phyloP scores from a whole-genome alignment of 2,329 filamentous ascomycete species.

The Fusarium pseudonygamai region DNA sequence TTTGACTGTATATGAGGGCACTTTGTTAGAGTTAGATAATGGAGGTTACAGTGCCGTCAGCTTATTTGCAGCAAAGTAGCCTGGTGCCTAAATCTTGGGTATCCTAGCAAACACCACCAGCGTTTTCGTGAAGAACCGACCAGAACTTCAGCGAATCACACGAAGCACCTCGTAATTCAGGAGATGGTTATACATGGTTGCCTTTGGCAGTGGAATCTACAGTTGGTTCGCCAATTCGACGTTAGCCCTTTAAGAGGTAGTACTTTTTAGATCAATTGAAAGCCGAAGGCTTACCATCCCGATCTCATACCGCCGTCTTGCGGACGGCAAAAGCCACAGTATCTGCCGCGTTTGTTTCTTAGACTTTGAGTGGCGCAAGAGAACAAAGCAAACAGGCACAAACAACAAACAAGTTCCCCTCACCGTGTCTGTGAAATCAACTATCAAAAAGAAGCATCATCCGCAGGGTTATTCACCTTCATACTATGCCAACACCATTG shows the following conservation, averaged over 20 bases:
- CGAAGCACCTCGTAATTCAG: rapidly evolving
- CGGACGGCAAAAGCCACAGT: rapidly evolving
- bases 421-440: rapidly evolving
- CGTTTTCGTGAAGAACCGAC: no score
- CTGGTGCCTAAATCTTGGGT: no score
- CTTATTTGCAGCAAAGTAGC: no score
- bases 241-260: neutral
- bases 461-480: neutral
- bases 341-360: neutral
- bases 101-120: no score
- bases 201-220: no score
- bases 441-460: neutral
- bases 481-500: neutral
- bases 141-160: neutral
- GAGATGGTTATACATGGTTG: neutral
- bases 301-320: rapidly evolving
- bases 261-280: neutral
- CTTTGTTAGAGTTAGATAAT: no score
- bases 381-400: neutral
- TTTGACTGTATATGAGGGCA: no score
- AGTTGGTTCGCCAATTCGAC: no score
- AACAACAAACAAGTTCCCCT: neutral
- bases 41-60: no score
- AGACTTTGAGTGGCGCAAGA: neutral
- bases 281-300: rapidly evolving